A percentile compares a stretch with the other conserved stretches of the same genome.
Conservation (phyloP, 176 grass and related monocot species). For the Cenchrus americanus region DNA sequence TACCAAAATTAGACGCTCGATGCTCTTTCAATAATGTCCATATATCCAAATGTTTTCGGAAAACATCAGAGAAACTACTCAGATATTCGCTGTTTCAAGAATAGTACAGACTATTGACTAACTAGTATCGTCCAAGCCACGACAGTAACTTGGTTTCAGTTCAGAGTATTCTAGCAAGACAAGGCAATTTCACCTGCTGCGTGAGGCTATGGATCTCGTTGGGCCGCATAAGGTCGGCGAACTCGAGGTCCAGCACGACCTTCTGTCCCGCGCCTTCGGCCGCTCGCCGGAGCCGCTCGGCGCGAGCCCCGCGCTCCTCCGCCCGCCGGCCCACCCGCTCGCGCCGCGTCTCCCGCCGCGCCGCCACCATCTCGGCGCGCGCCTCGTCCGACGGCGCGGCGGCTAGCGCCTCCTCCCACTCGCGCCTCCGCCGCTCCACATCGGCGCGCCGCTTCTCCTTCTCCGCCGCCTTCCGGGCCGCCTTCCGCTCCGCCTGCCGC, state of each 20-base stretch:
- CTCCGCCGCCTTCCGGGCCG: slow-evolving; percentile 64
- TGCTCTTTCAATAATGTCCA: background rate
- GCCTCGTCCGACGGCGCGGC: slow-evolving; percentile 65
- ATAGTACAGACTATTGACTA: background rate
- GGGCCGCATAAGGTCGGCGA: slow-evolving; percentile 69
- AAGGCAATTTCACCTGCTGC: slow-evolving; percentile 57
- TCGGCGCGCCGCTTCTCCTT: slow-evolving; percentile 62
- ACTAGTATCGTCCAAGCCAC: background rate
- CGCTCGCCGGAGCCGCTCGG: slow-evolving; percentile 54
- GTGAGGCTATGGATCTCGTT: slow-evolving; percentile 82
- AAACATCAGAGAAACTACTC: background rate
- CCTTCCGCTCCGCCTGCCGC: slow-evolving; percentile 62
- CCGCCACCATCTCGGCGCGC: slow-evolving; percentile 52
- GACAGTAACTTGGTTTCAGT: background rate
- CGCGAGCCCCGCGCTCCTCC: slow-evolving; percentile 58
- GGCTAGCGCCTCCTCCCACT: slow-evolving; percentile 62
- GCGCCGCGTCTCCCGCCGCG: slow-evolving; percentile 48
- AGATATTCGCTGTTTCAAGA: background rate
- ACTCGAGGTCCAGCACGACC: slow-evolving; percentile 84
- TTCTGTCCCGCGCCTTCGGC: slow-evolving; percentile 62
- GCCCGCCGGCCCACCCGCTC: slow-evolving; percentile 60
- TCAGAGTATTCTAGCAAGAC: slow-evolving; percentile 11
- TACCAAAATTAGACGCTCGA: background rate
- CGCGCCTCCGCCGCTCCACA: slow-evolving; percentile 57
- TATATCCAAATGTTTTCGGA: background rate